These are phyloP conservation scores for Tylopilus cervinicoccineus DNA, from an alignment of 768 basidiomycete species.

Conservation along the genomic window DNA sequence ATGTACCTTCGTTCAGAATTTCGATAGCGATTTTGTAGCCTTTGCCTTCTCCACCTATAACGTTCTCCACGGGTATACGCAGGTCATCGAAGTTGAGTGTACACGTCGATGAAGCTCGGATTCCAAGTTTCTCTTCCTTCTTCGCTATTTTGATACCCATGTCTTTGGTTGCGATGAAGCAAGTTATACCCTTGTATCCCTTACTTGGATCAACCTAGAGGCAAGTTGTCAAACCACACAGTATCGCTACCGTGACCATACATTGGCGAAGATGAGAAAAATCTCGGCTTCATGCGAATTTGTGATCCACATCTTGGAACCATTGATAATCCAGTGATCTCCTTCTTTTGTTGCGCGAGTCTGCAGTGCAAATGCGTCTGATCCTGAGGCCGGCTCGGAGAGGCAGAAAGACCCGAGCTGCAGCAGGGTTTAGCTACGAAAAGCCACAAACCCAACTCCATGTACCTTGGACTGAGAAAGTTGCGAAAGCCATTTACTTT, in stretches of 20 bases:
- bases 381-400: constrained; percentile 89
- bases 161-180: constrained; percentile 93
- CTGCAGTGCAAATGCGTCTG: constrained; percentile 95
- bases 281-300: constrained; percentile 91
- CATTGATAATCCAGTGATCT: constrained; percentile 82
- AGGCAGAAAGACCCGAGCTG: constrained; percentile 96
- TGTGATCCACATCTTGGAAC: constrained; percentile 99
- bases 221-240: background rate
- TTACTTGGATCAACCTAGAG: constrained; percentile 75
- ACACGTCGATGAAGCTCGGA: constrained; percentile 94
- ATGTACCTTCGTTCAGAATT: constrained; percentile 84
- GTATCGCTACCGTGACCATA: constrained; percentile 32
- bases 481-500: constrained; percentile 84
- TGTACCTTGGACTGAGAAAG: constrained; percentile 73
- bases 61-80: constrained; percentile 77
- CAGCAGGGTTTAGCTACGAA: constrained; percentile 1
- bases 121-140: constrained; percentile 98
- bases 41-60: constrained; percentile 88
- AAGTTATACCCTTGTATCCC: constrained; percentile 99
- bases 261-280: constrained; percentile 94
- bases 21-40: constrained; percentile 98
- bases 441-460: background rate
- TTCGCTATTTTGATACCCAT: constrained; percentile 98
- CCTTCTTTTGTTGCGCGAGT: constrained; percentile 89
- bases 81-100: constrained; percentile 93